These are phyloP conservation scores for Spizellomyces sp. DNA, from an alignment of 192 early-diverging fungal genomes.

Conservation along the genomic window DNA sequence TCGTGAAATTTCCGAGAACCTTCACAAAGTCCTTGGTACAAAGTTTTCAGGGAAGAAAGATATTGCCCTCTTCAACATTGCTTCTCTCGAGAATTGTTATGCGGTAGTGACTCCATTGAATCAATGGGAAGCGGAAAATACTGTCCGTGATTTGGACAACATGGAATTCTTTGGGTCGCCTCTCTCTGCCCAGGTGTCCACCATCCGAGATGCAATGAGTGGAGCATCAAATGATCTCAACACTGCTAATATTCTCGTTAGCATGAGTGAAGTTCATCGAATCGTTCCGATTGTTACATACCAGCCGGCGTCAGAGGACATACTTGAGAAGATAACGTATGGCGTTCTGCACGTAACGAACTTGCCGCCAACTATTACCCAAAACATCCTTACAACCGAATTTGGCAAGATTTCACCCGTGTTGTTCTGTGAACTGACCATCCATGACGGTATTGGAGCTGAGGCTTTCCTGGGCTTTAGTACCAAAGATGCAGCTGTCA, in stretches of 20 bases:
- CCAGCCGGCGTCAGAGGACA: not conserved
- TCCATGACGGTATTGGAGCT: not conserved
- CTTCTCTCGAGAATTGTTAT: conserved; percentile 25
- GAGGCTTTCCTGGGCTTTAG: conserved; percentile 8
- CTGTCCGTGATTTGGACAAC: conserved; percentile 15
- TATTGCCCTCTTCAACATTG: conserved; percentile 21
- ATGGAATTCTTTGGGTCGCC: conserved; percentile 28
- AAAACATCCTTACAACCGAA: not conserved
- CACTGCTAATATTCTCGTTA: not conserved
- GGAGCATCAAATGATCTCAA: not conserved
- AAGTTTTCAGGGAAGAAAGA: not conserved
- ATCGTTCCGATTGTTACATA: not conserved
- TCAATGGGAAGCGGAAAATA: conserved; percentile 15
- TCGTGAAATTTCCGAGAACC: conserved; percentile 26
- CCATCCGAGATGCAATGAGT: conserved; percentile 1
- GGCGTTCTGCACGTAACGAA: not conserved
- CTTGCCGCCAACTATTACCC: not conserved
- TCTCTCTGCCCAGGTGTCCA: not conserved
- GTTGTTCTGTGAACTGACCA: not conserved
- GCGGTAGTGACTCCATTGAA: conserved; percentile 17
- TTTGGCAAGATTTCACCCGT: not conserved
- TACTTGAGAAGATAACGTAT: not conserved
- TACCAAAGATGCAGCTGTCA: not conserved
- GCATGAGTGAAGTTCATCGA: conserved; percentile 5
- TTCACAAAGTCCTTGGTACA: conserved; percentile 6